phyloP scores from a whole-genome alignment of 257 asterid species.

The Jaltomata sinuosa region DNA sequence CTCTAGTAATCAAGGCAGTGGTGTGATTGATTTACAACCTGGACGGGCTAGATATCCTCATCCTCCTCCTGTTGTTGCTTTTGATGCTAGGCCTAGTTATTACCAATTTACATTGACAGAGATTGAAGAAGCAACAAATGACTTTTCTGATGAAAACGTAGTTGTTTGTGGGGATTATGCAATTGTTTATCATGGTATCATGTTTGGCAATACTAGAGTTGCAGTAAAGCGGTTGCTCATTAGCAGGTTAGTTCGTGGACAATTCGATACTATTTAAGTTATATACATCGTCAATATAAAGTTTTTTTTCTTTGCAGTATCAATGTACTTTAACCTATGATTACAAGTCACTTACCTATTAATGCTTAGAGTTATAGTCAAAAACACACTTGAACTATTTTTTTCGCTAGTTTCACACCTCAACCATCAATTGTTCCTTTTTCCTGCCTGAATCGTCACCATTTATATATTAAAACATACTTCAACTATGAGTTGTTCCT shows the following conservation, averaged over 20 bases:
- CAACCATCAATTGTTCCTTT: too few relatives aligned
- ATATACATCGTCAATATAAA: background rate
- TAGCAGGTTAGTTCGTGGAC: slow-evolving; percentile 19
- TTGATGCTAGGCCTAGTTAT: background rate
- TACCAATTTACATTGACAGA: slow-evolving; percentile 19
- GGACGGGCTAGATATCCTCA: background rate
- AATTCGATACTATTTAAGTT: too few relatives aligned
- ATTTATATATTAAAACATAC: too few relatives aligned
- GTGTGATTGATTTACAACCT: background rate
- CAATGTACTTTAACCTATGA: background rate
- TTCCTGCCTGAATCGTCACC: too few relatives aligned
- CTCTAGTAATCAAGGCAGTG: too few relatives aligned
- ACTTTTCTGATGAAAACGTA: slow-evolving; percentile 21
- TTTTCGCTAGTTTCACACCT: too few relatives aligned
- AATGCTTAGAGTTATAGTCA: too few relatives aligned
- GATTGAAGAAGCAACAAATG: slow-evolving; percentile 37
- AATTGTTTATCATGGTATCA: slow-evolving; percentile 34
- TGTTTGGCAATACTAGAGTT: slow-evolving; percentile 23
- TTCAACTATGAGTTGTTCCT: too few relatives aligned
- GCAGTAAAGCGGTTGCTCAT: slow-evolving; percentile 40
- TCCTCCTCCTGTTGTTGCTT: background rate
- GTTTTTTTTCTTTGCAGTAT: background rate
- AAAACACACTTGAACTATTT: too few relatives aligned
- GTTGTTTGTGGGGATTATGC: slow-evolving; percentile 46
- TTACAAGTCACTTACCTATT: background rate